Evolutionary conservation across 192 early-diverging fungal genomes (phyloP).

Genomic region (Ambispora gerdemannii): DNA sequence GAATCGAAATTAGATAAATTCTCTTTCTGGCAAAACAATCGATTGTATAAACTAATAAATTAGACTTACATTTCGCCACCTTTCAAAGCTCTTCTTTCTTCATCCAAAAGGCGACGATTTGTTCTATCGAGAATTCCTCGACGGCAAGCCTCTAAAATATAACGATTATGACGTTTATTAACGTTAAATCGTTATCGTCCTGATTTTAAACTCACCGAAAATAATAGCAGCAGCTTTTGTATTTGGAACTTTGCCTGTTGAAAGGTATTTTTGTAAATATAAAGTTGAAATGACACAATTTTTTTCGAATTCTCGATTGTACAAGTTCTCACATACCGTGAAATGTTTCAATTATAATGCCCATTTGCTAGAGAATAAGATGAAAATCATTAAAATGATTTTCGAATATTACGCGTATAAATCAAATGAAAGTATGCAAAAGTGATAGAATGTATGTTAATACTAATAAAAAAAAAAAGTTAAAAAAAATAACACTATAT

Average conservation of each 20-base stretch:
- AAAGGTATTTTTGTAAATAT: background rate
- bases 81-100: conserved; percentile 28
- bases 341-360: conserved; percentile 13
- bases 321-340: conserved; percentile 1
- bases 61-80: conserved; percentile 1
- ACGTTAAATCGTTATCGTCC: background rate
- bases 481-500: too few relatives aligned
- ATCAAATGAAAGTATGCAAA: too few relatives aligned
- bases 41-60: background rate
- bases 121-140: conserved; percentile 36
- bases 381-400: too few relatives aligned
- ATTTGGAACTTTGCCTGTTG: background rate
- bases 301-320: background rate
- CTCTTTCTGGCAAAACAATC: background rate
- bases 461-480: too few relatives aligned
- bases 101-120: conserved; percentile 30
- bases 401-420: too few relatives aligned
- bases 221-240: conserved; percentile 6
- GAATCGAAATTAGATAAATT: background rate
- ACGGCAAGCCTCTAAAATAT: conserved; percentile 36
- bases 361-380: background rate
- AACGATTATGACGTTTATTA: background rate
- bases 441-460: too few relatives aligned
- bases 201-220: conserved; percentile 1
- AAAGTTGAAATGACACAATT: background rate